These are phyloP conservation scores for Urostyla sp. DNA, from an alignment of 73 alveolate species.

Conservation along the genomic window DNA sequence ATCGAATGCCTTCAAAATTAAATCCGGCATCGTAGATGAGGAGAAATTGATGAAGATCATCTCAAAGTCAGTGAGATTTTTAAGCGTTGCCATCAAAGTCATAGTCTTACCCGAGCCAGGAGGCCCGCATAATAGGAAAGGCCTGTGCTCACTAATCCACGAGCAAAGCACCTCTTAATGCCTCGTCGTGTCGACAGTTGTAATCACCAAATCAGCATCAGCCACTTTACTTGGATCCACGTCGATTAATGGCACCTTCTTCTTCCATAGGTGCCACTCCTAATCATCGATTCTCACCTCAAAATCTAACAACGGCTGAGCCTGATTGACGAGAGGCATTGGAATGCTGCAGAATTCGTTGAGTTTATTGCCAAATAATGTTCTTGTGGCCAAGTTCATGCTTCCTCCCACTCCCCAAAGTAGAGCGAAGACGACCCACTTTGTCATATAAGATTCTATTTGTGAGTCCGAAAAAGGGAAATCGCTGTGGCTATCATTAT, in stretches of 20 bases:
- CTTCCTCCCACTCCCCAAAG: conserved; percentile 99
- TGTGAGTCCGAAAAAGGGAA: conserved; percentile 88
- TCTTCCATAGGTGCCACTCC: conserved; percentile 96
- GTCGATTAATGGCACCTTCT: conserved; percentile 96
- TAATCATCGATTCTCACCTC: conserved; percentile 96
- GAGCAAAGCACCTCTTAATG: conserved; percentile 98
- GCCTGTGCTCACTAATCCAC: conserved; percentile 98
- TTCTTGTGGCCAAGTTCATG: conserved; percentile 87
- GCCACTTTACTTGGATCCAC: conserved; percentile 91
- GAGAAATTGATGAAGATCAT: conserved; percentile 99
- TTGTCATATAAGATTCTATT: conserved; percentile 85
- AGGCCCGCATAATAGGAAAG: conserved; percentile 99
- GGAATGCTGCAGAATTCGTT: conserved; percentile 76
- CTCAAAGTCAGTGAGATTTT: conserved; percentile 96
- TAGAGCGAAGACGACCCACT: conserved; percentile 77
- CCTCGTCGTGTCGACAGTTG: conserved; percentile 99
- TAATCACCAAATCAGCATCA: conserved; percentile 97
- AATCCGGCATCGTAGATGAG: conserved; percentile 96
- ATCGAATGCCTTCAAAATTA: conserved; percentile 96
- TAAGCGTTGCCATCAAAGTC: conserved; percentile 99
- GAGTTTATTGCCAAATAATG: conserved; percentile 77
- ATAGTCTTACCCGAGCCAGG: conserved; percentile 99
- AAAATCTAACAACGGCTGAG: conserved; percentile 90
- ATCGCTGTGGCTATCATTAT: conserved; percentile 95
- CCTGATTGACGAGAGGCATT: conserved; percentile 78